A percentile compares a stretch with the other conserved stretches of the same genome.
Conservation (phyloP, 257 asterid genomes). For the Linderniella brevidens region DNA sequence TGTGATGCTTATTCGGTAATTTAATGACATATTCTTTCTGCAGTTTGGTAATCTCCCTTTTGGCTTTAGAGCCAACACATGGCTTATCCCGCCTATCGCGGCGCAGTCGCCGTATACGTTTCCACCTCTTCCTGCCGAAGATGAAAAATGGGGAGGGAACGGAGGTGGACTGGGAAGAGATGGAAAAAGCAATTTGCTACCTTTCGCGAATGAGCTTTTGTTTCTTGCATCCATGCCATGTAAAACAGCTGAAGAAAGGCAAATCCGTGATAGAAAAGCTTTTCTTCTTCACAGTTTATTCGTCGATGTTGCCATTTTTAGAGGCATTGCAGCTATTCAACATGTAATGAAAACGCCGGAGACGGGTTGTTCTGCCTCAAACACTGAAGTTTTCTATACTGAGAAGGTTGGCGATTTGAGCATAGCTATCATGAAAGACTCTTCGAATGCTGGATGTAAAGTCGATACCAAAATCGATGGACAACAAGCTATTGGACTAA, state of each 20-base stretch:
- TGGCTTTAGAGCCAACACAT: conserved; percentile 92
- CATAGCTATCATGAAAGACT: conserved; percentile 57
- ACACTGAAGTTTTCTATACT: conserved; percentile 19
- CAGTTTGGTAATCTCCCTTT: conserved; percentile 94
- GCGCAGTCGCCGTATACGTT: conserved; percentile 57
- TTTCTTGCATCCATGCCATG: conserved; percentile 90
- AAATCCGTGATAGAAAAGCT: conserved; percentile 82
- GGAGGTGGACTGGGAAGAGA: conserved; percentile 96
- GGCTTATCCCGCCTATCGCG: conserved; percentile 88
- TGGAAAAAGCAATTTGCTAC: conserved; percentile 65
- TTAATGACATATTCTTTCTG: conserved; percentile 10
- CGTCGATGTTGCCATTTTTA: conserved; percentile 88
- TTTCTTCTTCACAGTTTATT: conserved; percentile 89
- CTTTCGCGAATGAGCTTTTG: conserved; percentile 64
- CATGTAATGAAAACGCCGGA: conserved; percentile 51
- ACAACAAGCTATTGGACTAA: conserved; percentile 48
- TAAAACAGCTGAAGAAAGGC: conserved; percentile 92
- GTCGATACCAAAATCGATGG: conserved; percentile 90
- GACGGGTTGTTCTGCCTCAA: conserved; percentile 23
- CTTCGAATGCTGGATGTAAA: conserved; percentile 74
- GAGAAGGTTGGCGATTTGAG: conserved; percentile 74
- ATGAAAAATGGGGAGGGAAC: conserved; percentile 90
- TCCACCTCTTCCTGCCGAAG: conserved; percentile 82
- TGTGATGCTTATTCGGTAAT: conserved; percentile 1
- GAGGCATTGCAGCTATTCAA: conserved; percentile 56